Evolutionary conservation across 179 eudicot species (phyloP).

Genomic region (Heliamphora pulchella): DNA sequence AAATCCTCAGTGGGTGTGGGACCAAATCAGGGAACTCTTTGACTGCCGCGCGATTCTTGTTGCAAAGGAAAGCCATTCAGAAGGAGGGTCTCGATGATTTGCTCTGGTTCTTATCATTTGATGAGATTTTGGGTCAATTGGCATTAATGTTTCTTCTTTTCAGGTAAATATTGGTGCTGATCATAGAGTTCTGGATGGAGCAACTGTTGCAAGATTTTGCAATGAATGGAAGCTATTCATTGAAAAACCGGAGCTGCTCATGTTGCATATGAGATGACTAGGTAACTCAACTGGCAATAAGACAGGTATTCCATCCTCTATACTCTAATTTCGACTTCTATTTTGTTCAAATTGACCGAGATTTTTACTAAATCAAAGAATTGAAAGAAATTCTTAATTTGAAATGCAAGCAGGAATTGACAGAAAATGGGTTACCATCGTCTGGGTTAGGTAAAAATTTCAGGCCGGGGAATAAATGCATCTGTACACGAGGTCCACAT

Average conservation of each 20-base stretch:
- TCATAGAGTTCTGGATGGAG: conserved; percentile 92
- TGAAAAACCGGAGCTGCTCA: conserved; percentile 75
- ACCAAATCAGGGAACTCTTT: too few species aligned
- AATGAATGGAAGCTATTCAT: conserved; percentile 77
- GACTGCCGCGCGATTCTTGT: too few species aligned
- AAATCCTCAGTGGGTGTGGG: too few species aligned
- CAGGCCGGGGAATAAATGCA: background rate
- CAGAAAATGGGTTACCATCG: background rate
- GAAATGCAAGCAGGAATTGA: background rate
- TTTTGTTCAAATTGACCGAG: background rate
- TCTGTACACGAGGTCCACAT: background rate
- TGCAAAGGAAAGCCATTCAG: too few species aligned
- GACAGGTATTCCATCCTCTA: background rate
- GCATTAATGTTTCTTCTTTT: conserved; percentile 5
- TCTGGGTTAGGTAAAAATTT: background rate
- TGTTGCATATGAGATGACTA: conserved; percentile 67
- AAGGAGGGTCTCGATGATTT: too few species aligned
- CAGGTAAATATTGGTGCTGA: conserved; percentile 92
- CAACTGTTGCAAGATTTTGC: conserved; percentile 85
- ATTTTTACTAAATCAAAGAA: too few species aligned
- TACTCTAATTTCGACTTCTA: background rate
- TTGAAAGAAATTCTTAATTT: background rate
- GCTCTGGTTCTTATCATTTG: background rate
- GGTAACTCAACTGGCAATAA: background rate
- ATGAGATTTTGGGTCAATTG: background rate